Evolutionary conservation across 202 grass and related monocot species (phyloP), one percentile per base, ranked within the genome.

Genomic region (Zoysia matrella): DNA sequence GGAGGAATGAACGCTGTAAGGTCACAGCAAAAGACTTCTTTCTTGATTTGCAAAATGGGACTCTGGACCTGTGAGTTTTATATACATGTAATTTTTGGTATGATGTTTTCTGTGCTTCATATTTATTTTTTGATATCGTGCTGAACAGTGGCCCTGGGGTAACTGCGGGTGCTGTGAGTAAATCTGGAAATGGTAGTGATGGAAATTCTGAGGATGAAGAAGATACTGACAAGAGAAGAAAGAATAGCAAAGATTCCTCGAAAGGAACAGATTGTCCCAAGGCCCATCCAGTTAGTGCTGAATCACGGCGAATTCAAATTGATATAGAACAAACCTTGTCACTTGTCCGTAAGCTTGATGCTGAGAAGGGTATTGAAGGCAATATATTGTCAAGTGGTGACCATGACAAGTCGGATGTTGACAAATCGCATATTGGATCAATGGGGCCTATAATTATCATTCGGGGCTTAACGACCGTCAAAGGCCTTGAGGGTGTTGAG

Each of bases 361-460:
- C 62, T 7, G 96, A 99, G 83, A 99, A 99, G 75, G 87, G 93
- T 67, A 90, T 99, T 52, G 87, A 87, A 69, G 85, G 89, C 56
- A 96, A 99, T 81, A 65, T 90, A 61, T 81, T 96, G 39, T 93
- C 64, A 13, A 86, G 54, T 67, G 83, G 84, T 75, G 89, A 87
- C 77, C 86, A 89, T 75, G 92, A 92, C 22, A 92, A 87, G 69
- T 73, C 82, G 46, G 85, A 94, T 84, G 65, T 84, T n/a, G 91
- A 99, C 58, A 96, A 96, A 61, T 94, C 93, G 56, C 93, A 99
- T 77, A 92, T 92, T 41, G 97, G 93, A 75, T 93, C 91, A 16
- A 96, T 96, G 97, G 97, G 97, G 6, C 93, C 97, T 77, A 96
- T 99, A 72, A 86, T 99, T 77, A 99, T 96, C 62, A 93, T 99